Conservation (phyloP, 2,329 filamentous ascomycete species). For the Cucurbitaria berberidis region DNA sequence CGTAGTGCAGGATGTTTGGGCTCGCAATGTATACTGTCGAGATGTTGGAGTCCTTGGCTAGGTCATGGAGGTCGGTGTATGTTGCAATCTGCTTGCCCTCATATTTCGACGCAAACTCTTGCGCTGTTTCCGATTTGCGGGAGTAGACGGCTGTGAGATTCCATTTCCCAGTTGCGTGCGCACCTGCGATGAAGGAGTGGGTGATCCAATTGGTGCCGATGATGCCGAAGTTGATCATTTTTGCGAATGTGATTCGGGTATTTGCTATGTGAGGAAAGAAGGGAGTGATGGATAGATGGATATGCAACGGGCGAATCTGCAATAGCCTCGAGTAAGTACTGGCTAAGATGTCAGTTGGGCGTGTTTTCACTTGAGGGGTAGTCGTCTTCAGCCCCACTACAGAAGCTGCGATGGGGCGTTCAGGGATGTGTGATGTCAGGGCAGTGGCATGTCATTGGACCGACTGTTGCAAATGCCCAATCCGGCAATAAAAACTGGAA, state of each 20-base stretch:
- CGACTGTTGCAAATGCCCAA: conserved; percentile 20
- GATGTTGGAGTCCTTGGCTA: conserved; percentile 49
- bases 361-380: conserved; percentile 5
- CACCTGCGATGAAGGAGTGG: conserved; percentile 54
- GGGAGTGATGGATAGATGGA: neutral
- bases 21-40: conserved; percentile 57
- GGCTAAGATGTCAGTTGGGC: no score
- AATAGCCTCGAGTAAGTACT: no score
- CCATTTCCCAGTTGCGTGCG: conserved; percentile 53
- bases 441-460: conserved; percentile 13
- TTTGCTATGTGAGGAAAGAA: neutral
- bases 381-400: conserved; percentile 21
- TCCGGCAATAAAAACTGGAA: conserved; percentile 12
- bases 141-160: conserved; percentile 56
- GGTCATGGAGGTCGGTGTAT: conserved; percentile 50
- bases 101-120: conserved; percentile 53
- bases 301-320: neutral
- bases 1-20: conserved; percentile 56
- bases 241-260: conserved; percentile 7
- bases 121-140: conserved; percentile 51
- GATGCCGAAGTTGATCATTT: conserved; percentile 52
- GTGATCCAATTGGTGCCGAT: conserved; percentile 60
- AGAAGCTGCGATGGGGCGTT: conserved; percentile 2
- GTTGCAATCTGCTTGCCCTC: conserved; percentile 31
- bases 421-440: conserved; percentile 17